Evolutionary conservation across 106 monocot species (phyloP).

Genomic region (Vanilla planifolia): DNA sequence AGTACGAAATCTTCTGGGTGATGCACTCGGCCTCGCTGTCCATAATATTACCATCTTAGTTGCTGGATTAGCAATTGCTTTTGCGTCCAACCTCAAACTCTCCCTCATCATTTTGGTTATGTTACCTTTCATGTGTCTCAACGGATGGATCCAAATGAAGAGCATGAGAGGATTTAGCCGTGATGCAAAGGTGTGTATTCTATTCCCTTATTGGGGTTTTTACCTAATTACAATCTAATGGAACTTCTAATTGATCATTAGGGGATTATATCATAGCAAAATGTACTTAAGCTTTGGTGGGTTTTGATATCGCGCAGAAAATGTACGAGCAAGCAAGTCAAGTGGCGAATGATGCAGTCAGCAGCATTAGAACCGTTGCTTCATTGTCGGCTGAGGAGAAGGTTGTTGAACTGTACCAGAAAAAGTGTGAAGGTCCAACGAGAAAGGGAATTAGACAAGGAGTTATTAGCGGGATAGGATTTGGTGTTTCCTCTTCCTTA

Average conservation of each 20-base stretch:
- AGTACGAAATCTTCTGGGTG: conserved; percentile 32
- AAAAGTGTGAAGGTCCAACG: conserved; percentile 37
- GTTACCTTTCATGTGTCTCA: conserved; percentile 25
- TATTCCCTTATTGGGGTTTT: too few relatives aligned
- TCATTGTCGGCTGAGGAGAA: conserved; percentile 44
- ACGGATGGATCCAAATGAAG: conserved; percentile 34
- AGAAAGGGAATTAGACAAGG: conserved; percentile 24
- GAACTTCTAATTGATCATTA: not conserved
- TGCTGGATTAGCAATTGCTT: conserved; percentile 29
- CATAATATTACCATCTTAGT: conserved; percentile 25
- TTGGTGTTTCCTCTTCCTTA: conserved; percentile 27
- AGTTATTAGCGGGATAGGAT: conserved; percentile 30
- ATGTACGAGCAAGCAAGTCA: conserved; percentile 35
- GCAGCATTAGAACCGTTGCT: conserved; percentile 25
- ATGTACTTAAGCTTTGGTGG: not conserved
- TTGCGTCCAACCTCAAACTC: conserved; percentile 26
- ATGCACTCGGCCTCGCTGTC: conserved; percentile 25
- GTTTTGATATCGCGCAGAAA: conserved; percentile 8
- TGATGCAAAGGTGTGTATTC: conserved; percentile 28
- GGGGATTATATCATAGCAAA: not conserved
- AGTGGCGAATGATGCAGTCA: conserved; percentile 37
- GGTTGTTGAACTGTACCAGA: conserved; percentile 29
- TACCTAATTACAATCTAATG: too few relatives aligned
- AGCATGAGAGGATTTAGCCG: conserved; percentile 26
- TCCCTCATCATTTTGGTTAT: conserved; percentile 25